Conservation (phyloP, 2,329 filamentous ascomycete species). For the Alternaria atra region DNA sequence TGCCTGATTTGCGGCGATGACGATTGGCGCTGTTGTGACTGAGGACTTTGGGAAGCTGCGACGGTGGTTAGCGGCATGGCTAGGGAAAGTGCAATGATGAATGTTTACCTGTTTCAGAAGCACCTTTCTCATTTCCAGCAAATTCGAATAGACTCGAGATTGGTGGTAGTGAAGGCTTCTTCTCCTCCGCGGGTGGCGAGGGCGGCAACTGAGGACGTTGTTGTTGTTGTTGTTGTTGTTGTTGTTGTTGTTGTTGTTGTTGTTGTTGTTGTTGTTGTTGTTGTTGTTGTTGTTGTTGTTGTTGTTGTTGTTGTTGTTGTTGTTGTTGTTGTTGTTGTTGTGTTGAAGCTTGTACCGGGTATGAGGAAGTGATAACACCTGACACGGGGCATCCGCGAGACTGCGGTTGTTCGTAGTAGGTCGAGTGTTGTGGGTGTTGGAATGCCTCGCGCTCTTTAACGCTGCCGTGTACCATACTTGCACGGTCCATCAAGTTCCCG, state of each 20-base stretch:
- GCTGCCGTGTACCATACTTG: conserved; percentile 54
- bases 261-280: conserved; percentile 30
- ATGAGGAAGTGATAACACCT: conserved; percentile 27
- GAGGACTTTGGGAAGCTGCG: conserved; percentile 47
- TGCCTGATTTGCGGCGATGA: conserved; percentile 33
- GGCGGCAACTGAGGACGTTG: conserved; percentile 69
- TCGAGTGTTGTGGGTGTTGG: conserved; percentile 43
- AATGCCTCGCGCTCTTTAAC: conserved; percentile 52
- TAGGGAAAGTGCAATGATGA: conserved; percentile 1
- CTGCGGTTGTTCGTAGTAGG: conserved; percentile 51
- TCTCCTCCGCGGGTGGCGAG: conserved; percentile 78
- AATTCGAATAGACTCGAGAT: conserved; percentile 90
- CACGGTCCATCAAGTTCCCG: conserved; percentile 5
- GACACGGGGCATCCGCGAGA: conserved; percentile 38
- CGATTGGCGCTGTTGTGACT: conserved; percentile 44
- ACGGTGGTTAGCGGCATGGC: conserved; percentile 25
- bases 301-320: conserved; percentile 45
- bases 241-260: conserved; percentile 41
- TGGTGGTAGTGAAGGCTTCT: conserved; percentile 87
- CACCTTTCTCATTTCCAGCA: conserved; percentile 74
- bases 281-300: conserved; percentile 57
- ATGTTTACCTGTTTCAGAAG: conserved; percentile 52
- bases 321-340: conserved; percentile 29
- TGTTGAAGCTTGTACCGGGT: conserved; percentile 17
- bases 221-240: conserved; percentile 40